A percentile compares a stretch with the other conserved stretches of the same genome.
These are phyloP conservation scores for Rosa lucieae DNA, from an alignment of 306 rosid species.

Conservation along the genomic window DNA sequence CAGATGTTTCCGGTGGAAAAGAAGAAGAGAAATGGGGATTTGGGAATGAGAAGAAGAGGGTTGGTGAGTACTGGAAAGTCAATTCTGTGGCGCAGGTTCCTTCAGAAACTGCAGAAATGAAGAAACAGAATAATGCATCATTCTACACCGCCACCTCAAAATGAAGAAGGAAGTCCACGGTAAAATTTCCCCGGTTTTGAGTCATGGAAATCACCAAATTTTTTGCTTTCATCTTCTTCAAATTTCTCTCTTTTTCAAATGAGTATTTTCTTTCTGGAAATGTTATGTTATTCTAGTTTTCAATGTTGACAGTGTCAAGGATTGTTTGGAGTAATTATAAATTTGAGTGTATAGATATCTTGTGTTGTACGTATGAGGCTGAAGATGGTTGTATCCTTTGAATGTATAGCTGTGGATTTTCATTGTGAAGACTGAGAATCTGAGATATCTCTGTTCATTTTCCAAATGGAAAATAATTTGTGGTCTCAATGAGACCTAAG, in stretches of 20 bases:
- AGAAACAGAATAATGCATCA: constrained; percentile 48
- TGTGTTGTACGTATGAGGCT: background rate
- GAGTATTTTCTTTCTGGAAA: background rate
- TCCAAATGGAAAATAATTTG: no score
- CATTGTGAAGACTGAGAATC: background rate
- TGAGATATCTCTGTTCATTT: background rate
- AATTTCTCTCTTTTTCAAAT: background rate
- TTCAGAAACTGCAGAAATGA: constrained; percentile 55
- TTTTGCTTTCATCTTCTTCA: background rate
- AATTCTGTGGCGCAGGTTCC: constrained; percentile 53
- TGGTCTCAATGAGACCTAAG: no score
- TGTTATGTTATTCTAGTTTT: background rate
- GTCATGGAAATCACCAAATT: background rate
- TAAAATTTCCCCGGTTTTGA: background rate
- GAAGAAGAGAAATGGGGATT: constrained; percentile 47
- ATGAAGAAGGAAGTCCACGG: constrained; percentile 36
- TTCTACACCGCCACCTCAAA: constrained; percentile 52
- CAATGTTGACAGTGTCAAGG: background rate
- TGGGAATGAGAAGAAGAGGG: constrained; percentile 47
- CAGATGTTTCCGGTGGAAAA: constrained; percentile 42
- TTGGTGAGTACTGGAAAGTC: constrained; percentile 78
- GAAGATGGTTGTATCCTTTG: background rate
- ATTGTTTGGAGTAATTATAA: background rate
- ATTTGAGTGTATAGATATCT: background rate
- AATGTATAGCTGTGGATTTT: background rate